Percentiles rank a stretch among this genome's conserved stretches.
Conservation (phyloP, 768 basidiomycete genomes). For the Tulasnella sp. region DNA sequence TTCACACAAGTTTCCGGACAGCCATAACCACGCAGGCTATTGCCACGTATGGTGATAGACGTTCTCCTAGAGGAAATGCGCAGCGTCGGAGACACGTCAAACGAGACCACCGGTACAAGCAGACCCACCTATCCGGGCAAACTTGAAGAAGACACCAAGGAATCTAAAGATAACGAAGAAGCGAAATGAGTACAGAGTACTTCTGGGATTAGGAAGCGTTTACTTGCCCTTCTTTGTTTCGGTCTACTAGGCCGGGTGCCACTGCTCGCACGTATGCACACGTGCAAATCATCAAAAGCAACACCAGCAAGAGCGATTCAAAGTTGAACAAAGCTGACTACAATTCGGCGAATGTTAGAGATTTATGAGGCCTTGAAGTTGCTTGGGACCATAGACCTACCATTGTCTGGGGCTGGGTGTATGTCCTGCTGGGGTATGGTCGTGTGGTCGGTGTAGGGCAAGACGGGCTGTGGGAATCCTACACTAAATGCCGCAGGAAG, state of each 20-base stretch:
- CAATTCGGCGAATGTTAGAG: not conserved
- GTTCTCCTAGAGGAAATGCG: constrained; percentile 51
- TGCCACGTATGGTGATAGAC: constrained; percentile 91
- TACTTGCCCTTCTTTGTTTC: constrained; percentile 76
- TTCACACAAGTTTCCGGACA: constrained; percentile 28
- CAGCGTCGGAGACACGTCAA: not conserved
- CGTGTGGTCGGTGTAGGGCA: not conserved
- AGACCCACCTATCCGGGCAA: constrained; percentile 77
- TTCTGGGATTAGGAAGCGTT: constrained; percentile 10
- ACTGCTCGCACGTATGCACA: constrained; percentile 91
- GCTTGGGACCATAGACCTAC: not conserved
- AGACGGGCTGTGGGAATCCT: not conserved
- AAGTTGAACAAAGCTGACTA: constrained; percentile 98
- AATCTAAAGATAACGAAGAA: constrained; percentile 41
- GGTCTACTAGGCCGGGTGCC: constrained; percentile 79
- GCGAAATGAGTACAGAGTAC: not conserved
- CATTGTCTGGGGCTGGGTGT: not conserved
- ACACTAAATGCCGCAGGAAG: not conserved
- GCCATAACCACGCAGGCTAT: constrained; percentile 93
- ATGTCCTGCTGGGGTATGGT: not conserved
- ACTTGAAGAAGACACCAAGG: constrained; percentile 88
- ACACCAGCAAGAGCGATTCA: constrained; percentile 85
- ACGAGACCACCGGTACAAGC: not conserved
- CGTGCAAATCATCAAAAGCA: constrained; percentile 90
- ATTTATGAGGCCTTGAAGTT: not conserved